Evolutionary conservation across 1,284 basidiomycete species (phyloP), one percentile per base, ranked within the genome.

Genomic region (Naganishia cerealis): DNA sequence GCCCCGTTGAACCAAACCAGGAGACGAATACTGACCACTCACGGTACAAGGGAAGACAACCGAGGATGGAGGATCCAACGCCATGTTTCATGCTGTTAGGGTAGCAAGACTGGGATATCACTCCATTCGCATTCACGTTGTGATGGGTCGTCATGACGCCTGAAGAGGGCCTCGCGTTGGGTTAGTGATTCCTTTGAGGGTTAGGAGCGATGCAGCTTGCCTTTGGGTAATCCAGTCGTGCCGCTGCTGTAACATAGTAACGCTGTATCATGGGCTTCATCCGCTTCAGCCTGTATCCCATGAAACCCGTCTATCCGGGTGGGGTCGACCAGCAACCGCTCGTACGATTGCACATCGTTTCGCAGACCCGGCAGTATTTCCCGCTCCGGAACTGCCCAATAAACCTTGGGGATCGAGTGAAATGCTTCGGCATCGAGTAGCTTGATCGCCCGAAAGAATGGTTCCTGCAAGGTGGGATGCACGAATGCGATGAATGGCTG

Each of bases 1-100:
- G 90, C 88, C 0, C 86, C 87, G 0, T 87, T 88, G 72, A 78
- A 78, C 10, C 78, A 78, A 16, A 77, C 77, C 66, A 78, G 79
- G 10, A 74, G 75, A 15, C 73, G 53, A 2, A 89, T 10, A 87
- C 87, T 65, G 86, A 87, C 13, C 82, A 65, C 68, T 66, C 57
- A 66, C 68, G 68, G 39, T 57, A 70, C 29, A 70, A 66, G n/a
- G 68, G 68, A 36, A 70, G 75, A 36, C 88, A 67, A 18, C 66
- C 68, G 12, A 58, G 24, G 36, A 70, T 58, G 18, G 55, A 75
- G 43, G 55, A 56, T 3, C 46, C 63, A 0, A 55, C 54, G 3
- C 55, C 43, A 16, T 56, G 50, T n/a, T 13, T n/a, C 61, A 57
- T 43, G 54, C 50, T 50, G 38, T 48, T 13, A 33, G 61, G 61